Conservation (phyloP, 2,329 filamentous ascomycete species). For the Colletotrichum lentis region DNA sequence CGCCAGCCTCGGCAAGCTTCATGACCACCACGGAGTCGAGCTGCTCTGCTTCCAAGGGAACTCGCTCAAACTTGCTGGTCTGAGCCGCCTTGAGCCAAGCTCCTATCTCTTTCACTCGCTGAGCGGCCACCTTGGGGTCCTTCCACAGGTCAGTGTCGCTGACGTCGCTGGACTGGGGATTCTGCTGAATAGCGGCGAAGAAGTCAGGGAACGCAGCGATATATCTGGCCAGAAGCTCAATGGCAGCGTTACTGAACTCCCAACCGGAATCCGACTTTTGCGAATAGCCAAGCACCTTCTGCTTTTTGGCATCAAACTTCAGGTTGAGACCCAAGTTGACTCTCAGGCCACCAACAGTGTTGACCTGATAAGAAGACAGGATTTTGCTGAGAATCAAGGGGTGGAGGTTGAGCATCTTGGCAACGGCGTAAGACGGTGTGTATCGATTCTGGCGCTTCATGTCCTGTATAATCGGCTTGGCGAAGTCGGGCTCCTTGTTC, state of each 20-base stretch:
- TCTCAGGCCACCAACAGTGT: slow-evolving; percentile 77
- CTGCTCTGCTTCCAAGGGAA: slow-evolving; percentile 96
- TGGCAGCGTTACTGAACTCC: slow-evolving; percentile 91
- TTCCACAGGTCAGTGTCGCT: slow-evolving; percentile 87
- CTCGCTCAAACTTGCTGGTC: slow-evolving; percentile 89
- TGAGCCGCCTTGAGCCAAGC: slow-evolving; percentile 93
- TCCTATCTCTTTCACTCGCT: slow-evolving; percentile 91
- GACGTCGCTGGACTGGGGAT: slow-evolving; percentile 86
- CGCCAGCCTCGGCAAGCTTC: slow-evolving; percentile 78
- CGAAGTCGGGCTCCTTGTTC: slow-evolving; percentile 81
- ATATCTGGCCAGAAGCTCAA: slow-evolving; percentile 83
- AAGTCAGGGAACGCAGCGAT: slow-evolving; percentile 96
- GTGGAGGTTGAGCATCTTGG: slow-evolving; percentile 81
- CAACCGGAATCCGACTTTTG: slow-evolving; percentile 86
- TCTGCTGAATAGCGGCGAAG: slow-evolving; percentile 84
- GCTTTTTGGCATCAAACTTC: slow-evolving; percentile 94
- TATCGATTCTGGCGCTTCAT: slow-evolving; percentile 79
- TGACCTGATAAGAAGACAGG: slow-evolving; percentile 90
- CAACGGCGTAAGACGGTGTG: slow-evolving; percentile 86
- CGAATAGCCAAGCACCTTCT: slow-evolving; percentile 95
- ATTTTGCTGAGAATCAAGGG: slow-evolving; percentile 93
- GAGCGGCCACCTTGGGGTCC: slow-evolving; percentile 72
- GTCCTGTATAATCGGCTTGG: slow-evolving; percentile 73
- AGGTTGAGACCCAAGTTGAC: slow-evolving; percentile 94
- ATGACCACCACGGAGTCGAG: slow-evolving; percentile 90